A percentile compares a stretch with the other conserved stretches of the same genome.
Conservation (phyloP, 257 asterid species). For the Ilex aquifolium region DNA sequence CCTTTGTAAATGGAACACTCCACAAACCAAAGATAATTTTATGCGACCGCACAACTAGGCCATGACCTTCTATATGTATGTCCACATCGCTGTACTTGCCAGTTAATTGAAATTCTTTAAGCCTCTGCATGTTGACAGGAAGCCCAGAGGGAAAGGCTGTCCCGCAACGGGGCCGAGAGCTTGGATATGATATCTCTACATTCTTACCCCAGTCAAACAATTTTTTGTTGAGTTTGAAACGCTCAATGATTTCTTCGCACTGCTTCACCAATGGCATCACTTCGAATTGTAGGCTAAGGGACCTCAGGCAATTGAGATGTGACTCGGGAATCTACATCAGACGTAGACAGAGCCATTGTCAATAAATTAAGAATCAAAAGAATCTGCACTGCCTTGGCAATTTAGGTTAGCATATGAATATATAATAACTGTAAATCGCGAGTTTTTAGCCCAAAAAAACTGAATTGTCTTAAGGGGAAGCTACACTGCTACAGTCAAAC, state of each 20-base stretch:
- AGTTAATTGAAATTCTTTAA: constrained; percentile 43
- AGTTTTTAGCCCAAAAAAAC: too few relatives aligned
- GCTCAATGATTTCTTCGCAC: constrained; percentile 72
- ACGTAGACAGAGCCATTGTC: constrained; percentile 6
- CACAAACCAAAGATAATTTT: constrained; percentile 83
- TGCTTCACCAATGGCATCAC: constrained; percentile 59
- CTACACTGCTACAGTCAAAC: too few relatives aligned
- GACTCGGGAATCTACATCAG: constrained; percentile 63
- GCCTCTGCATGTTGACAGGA: constrained; percentile 63
- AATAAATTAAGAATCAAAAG: background rate
- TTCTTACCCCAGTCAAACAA: constrained; percentile 65
- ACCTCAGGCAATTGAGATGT: constrained; percentile 47
- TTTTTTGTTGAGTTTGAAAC: constrained; percentile 56
- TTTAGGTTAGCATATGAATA: background rate
- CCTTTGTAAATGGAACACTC: constrained; percentile 95
- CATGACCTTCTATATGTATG: constrained; percentile 62
- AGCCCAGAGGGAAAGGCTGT: constrained; percentile 50
- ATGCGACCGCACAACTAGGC: constrained; percentile 55
- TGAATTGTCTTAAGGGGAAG: too few relatives aligned
- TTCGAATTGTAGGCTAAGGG: constrained; percentile 63
- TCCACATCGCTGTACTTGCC: constrained; percentile 79
- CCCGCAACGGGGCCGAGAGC: constrained; percentile 42
- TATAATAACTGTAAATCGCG: too few relatives aligned
- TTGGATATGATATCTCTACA: constrained; percentile 73
- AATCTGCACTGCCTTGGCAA: background rate